Evolutionary conservation across 140 eudicot genomes (phyloP).

Genomic region (Erigeron philadelphicus): DNA sequence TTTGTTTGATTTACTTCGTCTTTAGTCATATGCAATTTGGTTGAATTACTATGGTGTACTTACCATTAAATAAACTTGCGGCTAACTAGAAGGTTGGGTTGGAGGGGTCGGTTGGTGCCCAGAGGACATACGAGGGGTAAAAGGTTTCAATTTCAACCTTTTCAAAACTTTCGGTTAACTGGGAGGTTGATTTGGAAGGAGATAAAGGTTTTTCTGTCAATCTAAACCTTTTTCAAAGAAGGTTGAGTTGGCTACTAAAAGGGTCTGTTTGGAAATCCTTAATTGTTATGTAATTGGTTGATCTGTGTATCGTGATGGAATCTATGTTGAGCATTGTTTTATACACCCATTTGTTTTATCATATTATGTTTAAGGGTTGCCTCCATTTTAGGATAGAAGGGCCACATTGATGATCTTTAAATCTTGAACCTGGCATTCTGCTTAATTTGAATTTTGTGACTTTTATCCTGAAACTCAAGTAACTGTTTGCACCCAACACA

Average conservation of each 20-base stretch:
- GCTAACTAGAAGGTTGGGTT: neutral
- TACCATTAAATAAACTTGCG: too few relatives aligned
- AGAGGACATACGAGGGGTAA: too few relatives aligned
- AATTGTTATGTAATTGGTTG: conserved; percentile 15
- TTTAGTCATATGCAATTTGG: conserved; percentile 4
- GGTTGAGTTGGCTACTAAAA: conserved; percentile 14
- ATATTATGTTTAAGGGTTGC: conserved; percentile 11
- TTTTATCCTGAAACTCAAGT: conserved; percentile 1
- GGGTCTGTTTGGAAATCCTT: conserved; percentile 17
- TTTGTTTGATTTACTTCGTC: neutral
- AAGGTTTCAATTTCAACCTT: too few relatives aligned
- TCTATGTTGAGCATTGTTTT: conserved; percentile 22
- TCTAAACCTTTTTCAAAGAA: neutral
- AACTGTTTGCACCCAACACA: neutral
- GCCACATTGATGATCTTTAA: neutral
- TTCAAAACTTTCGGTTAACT: too few relatives aligned
- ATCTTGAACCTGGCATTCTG: neutral
- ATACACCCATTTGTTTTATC: conserved; percentile 12
- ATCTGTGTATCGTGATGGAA: conserved; percentile 22
- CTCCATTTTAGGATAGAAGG: neutral
- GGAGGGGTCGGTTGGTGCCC: conserved; percentile 6
- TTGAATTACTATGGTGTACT: neutral
- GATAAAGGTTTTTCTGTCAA: neutral
- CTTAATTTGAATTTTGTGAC: neutral
- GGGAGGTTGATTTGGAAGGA: too few relatives aligned